phyloP scores from a whole-genome alignment of 768 basidiomycete species.

The Trametes cinnabarina region DNA sequence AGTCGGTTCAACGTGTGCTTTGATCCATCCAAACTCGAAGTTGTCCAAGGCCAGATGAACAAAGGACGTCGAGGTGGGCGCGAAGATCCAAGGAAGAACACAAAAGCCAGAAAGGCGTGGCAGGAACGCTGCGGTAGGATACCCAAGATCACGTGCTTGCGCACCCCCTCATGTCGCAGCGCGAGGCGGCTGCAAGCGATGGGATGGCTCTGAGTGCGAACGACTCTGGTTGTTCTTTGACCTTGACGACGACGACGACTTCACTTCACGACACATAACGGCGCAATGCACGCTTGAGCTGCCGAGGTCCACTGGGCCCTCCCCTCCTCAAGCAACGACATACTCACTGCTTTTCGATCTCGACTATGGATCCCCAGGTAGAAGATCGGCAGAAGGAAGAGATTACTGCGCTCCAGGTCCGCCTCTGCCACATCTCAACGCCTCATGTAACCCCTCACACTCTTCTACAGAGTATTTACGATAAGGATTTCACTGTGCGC shows the following conservation, averaged over 20 bases:
- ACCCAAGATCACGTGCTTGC: constrained; percentile 6
- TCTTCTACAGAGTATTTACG: constrained; percentile 59
- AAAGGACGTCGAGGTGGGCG: too few relatives aligned
- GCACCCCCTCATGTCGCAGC: constrained; percentile 4
- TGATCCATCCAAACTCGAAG: too few relatives aligned
- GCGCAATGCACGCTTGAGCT: constrained; percentile 70
- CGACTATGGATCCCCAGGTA: constrained; percentile 60
- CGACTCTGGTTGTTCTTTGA: constrained; percentile 11
- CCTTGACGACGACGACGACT: constrained; percentile 15
- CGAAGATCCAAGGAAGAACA: not conserved
- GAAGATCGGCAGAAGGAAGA: constrained; percentile 68
- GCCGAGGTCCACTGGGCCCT: constrained; percentile 69
- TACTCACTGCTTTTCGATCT: constrained; percentile 30
- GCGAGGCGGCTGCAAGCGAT: constrained; percentile 2
- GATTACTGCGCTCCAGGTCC: constrained; percentile 64
- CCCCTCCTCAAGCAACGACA: constrained; percentile 54
- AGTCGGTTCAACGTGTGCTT: too few relatives aligned
- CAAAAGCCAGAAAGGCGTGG: not conserved
- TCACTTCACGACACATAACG: not conserved
- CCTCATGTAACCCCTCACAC: not conserved
- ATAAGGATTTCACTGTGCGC: constrained; percentile 69
- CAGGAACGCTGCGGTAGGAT: not conserved
- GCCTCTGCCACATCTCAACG: not conserved
- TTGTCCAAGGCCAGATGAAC: too few relatives aligned
- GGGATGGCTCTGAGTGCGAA: constrained; percentile 5